These are phyloP conservation scores for Suhomyces sp. DNA, from an alignment of 805 yeast genomes.

Conservation along the genomic window DNA sequence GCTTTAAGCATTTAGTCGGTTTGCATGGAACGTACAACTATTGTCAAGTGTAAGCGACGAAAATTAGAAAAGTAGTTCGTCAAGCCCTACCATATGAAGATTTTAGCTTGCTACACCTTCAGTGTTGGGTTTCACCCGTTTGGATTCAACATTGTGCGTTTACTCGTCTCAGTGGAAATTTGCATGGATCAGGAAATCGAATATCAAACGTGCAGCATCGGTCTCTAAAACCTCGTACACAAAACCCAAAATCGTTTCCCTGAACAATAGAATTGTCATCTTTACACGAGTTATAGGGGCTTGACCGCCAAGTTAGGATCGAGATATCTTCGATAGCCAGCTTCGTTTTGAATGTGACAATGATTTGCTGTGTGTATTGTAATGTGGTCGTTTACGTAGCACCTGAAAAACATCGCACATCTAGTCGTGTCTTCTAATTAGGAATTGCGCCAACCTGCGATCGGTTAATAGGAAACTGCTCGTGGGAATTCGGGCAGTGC, in stretches of 20 bases:
- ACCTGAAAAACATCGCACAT: neutral
- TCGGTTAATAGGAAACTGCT: neutral
- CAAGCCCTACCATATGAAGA: neutral
- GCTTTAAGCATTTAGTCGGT: neutral
- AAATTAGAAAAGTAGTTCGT: neutral
- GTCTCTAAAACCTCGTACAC: neutral
- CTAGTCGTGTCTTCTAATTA: neutral
- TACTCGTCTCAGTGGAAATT: neutral
- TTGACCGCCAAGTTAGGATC: neutral
- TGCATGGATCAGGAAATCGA: neutral
- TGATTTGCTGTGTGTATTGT: neutral
- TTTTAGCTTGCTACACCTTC: neutral
- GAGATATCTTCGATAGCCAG: neutral
- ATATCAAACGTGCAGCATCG: neutral
- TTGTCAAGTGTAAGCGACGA: neutral
- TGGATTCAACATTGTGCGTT: neutral
- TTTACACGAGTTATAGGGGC: neutral
- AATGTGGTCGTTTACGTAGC: neutral
- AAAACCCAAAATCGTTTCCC: neutral
- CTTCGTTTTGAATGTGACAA: neutral
- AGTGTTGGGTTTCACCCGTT: neutral
- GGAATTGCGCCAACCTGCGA: neutral
- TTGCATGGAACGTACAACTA: neutral
- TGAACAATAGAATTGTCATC: neutral
- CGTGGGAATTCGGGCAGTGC: neutral